Percentiles rank a stretch among this genome's conserved stretches.
Evolutionary conservation across 1,284 basidiomycete genomes (phyloP).

Genomic region (Ustilago curta): DNA sequence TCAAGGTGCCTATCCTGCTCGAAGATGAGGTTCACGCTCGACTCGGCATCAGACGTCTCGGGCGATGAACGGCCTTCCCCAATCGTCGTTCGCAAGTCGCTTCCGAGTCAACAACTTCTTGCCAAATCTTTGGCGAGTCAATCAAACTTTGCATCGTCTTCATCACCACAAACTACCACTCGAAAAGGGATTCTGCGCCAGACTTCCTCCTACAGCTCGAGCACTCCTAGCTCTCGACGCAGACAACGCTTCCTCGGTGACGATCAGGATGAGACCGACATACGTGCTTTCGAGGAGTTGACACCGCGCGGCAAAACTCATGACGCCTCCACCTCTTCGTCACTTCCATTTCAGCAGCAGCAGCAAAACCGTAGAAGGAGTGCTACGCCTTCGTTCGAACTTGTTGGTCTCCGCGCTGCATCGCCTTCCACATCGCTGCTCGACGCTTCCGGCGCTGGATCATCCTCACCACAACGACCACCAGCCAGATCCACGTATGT

Average conservation of each 20-base stretch:
- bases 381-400: conserved; percentile 38
- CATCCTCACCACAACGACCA: conserved; percentile 8
- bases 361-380: conserved; percentile 23
- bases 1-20: too few relatives aligned
- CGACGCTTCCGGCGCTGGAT: not conserved
- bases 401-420: conserved; percentile 29
- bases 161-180: conserved; percentile 21
- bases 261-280: not conserved
- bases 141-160: conserved; percentile 30
- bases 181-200: conserved; percentile 42
- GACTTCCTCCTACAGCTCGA: conserved; percentile 22
- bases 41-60: conserved; percentile 39
- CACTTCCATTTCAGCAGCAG: conserved; percentile 23
- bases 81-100: conserved; percentile 29
- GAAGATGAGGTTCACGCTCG: conserved; percentile 39
- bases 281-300: not conserved
- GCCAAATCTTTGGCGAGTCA: conserved; percentile 7
- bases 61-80: conserved; percentile 31
- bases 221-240: conserved; percentile 15
- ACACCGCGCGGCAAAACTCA: conserved; percentile 5
- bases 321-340: not conserved
- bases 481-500: not conserved
- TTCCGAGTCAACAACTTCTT: conserved; percentile 11
- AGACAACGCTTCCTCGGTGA: conserved; percentile 21
- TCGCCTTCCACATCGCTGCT: conserved; percentile 21